Evolutionary conservation across 345 rosid genomes (phyloP), one percentile per base, ranked within the genome.

Genomic region (Gossypium rotundifolium): DNA sequence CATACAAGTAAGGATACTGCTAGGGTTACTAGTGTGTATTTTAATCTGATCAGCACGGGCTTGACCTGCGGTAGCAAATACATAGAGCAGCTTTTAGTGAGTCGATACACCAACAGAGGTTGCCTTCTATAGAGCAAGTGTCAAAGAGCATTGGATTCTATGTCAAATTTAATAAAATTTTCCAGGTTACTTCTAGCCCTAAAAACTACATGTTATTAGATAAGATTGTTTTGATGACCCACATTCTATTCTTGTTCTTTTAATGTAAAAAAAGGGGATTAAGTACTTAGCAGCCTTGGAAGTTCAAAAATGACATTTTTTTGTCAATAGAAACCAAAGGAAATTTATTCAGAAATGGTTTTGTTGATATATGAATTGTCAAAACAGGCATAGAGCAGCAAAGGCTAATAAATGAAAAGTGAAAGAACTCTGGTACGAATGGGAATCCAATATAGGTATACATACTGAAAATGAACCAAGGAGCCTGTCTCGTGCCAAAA

Each of bases 401-500:
- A 40, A 48, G 62, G 45, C 65, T 45, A 44, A 77, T 27, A 11
- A 68, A 27, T 11, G 29, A 38, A 3, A 4, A 22, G n/a, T 12
- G 22, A 71, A 55, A 55, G 12, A 71, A 42, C 5, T 57, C n/a
- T 11, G 55, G 57, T 29, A 29, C 11, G 12, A 16, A 9, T 66
- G 46, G 40, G 11, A 18, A 14, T 72, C 57, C 44, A 29, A 58
- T n/a, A 33, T 12, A 29, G 25, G 14, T 33, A 25, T 71, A 71
- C 88, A 83, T 80, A 91, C 98, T 2, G 94, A 79, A 79, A 88
- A 91, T 54, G 96, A 90, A 72, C 96, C 94, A 11, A 94, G 96
- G 79, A 94, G 98, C 74, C 97, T 81, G 78, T 94, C 98, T 44
- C 97, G 88, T 11, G 96, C 92, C 85, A 94, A 84, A 77, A 94